A percentile compares a stretch with the other conserved stretches of the same genome.
Evolutionary conservation across 371 early-diverging fungal species (phyloP).

Genomic region (Syncephalis plumigaleata): DNA sequence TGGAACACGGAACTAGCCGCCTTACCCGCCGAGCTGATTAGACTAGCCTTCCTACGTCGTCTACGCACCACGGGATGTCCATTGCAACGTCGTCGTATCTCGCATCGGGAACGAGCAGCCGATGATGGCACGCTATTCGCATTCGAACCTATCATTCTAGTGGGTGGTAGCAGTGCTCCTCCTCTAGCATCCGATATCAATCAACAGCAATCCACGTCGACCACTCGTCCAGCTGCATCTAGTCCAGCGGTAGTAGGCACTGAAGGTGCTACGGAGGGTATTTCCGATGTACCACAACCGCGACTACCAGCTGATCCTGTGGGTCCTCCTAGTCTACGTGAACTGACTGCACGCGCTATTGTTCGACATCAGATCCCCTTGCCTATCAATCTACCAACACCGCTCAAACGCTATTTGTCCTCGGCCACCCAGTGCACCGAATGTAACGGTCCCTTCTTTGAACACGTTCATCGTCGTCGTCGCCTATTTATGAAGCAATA

Average conservation of each 20-base stretch:
- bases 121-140: too few relatives aligned
- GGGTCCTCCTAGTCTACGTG: constrained; percentile 38
- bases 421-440: constrained; percentile 53
- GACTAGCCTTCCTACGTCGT: constrained; percentile 40
- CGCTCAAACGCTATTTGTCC: constrained; percentile 44
- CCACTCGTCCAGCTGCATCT: too few relatives aligned
- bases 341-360: constrained; percentile 55
- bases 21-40: constrained; percentile 56
- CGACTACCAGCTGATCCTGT: constrained; percentile 7
- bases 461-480: constrained; percentile 35
- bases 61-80: constrained; percentile 39
- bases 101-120: neutral
- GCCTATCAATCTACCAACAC: constrained; percentile 22
- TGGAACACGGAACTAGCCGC: constrained; percentile 32
- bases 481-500: constrained; percentile 43
- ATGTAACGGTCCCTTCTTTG: constrained; percentile 78
- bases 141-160: too few relatives aligned
- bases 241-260: neutral
- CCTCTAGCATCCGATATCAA: neutral
- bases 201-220: neutral
- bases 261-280: neutral
- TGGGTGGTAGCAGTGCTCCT: neutral
- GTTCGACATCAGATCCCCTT: constrained; percentile 41
- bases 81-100: constrained; percentile 10
- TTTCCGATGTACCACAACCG: neutral